Evolutionary conservation across 768 basidiomycete genomes (phyloP).

Genomic region (Mrakia gelida): DNA sequence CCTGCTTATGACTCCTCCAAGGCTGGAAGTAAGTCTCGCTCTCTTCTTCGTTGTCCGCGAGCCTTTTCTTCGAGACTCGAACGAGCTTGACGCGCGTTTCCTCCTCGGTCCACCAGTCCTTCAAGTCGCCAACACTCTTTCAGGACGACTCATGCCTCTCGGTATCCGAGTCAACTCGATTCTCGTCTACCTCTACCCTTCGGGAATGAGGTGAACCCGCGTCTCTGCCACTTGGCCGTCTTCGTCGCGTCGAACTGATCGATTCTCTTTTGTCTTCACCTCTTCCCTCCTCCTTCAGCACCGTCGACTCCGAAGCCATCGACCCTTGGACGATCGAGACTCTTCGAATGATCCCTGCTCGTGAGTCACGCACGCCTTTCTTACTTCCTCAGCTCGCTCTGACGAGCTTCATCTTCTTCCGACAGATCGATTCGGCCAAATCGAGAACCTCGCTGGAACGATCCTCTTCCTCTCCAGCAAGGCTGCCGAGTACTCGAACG

Average conservation of each 20-base stretch:
- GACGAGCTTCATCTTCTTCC: neutral
- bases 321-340: neutral
- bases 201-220: neutral
- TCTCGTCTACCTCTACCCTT: neutral
- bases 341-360: neutral
- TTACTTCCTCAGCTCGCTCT: neutral
- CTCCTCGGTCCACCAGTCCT: no score
- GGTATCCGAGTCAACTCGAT: neutral
- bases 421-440: conserved; percentile 3
- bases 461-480: conserved; percentile 8
- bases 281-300: neutral
- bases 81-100: no score
- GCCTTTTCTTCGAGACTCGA: neutral
- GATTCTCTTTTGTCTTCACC: neutral
- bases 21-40: neutral
- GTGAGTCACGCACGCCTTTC: neutral
- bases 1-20: neutral
- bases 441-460: neutral
- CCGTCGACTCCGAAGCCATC: neutral
- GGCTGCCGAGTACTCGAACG: conserved; percentile 12
- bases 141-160: neutral
- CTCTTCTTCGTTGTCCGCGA: no score
- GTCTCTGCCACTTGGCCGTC: neutral
- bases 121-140: neutral
- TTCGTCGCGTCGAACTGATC: neutral